Conservation (phyloP, 805 yeast species). For the Myxozyma mucilagina region DNA sequence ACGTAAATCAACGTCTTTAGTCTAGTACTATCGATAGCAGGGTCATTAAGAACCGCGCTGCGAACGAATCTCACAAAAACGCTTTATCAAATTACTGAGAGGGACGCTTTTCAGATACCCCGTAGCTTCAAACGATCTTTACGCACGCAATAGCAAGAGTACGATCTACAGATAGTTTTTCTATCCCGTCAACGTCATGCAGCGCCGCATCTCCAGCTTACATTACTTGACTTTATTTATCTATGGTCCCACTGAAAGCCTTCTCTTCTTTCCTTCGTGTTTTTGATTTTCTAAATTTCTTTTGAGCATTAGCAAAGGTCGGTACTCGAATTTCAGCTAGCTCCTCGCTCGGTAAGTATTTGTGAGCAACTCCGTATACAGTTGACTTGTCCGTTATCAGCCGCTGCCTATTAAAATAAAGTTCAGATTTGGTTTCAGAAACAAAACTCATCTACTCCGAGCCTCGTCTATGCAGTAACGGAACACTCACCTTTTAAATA, state of each 20-base stretch:
- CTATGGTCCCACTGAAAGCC: not conserved
- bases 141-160: not conserved
- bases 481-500: conserved; percentile 27
- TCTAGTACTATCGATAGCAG: too few species aligned
- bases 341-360: conserved; percentile 16
- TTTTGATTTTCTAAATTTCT: not conserved
- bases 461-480: not conserved
- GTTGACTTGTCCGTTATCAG: not conserved
- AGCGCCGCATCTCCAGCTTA: too few species aligned
- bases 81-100: too few species aligned
- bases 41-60: too few species aligned
- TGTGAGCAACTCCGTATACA: conserved; percentile 14
- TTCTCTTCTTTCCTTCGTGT: not conserved
- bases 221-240: not conserved
- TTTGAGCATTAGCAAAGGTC: not conserved
- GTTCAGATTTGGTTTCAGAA: not conserved
- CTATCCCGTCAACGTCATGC: too few species aligned
- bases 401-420: conserved; percentile 3
- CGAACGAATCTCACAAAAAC: too few species aligned
- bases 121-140: not conserved
- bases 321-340: conserved; percentile 8
- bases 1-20: too few species aligned
- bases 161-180: too few species aligned
- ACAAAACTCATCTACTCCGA: not conserved
- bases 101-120: too few species aligned